These are phyloP conservation scores for Limnanthes douglasii DNA, from an alignment of 345 rosid species.

Conservation along the genomic window DNA sequence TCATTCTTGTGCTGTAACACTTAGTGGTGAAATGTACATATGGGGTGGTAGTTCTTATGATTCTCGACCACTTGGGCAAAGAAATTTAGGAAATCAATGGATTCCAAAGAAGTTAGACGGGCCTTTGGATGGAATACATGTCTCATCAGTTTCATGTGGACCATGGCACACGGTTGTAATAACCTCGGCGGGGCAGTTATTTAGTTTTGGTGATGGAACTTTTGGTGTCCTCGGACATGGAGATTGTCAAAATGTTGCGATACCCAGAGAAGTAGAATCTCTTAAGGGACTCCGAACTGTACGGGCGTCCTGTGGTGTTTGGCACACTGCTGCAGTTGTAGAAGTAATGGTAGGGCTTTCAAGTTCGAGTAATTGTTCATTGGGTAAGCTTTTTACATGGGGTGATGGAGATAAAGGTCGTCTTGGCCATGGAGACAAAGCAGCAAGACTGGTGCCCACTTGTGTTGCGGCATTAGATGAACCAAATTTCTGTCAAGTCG, in stretches of 20 bases:
- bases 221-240: constrained; percentile 76
- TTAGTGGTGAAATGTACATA: constrained; percentile 60
- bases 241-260: constrained; percentile 34
- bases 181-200: constrained; percentile 62
- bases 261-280: constrained; percentile 64
- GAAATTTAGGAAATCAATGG: constrained; percentile 40
- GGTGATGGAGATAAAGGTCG: constrained; percentile 77
- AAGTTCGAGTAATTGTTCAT: constrained; percentile 60
- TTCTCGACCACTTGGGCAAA: constrained; percentile 54
- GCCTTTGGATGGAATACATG: constrained; percentile 67
- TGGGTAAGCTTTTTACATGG: constrained; percentile 74
- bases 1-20: constrained; percentile 66
- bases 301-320: constrained; percentile 68
- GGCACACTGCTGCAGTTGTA: constrained; percentile 82
- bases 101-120: constrained; percentile 54
- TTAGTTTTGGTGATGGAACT: constrained; percentile 72
- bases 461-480: constrained; percentile 71
- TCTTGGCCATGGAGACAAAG: constrained; percentile 77
- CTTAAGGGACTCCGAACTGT: constrained; percentile 77
- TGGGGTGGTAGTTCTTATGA: constrained; percentile 57
- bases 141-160: constrained; percentile 64
- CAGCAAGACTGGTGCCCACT: constrained; percentile 55
- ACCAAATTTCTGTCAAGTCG: constrained; percentile 61
- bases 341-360: constrained; percentile 73
- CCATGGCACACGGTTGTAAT: constrained; percentile 81